Conservation (phyloP, 2,329 filamentous ascomycete species). For the Pseudogymnoascus sp. region DNA sequence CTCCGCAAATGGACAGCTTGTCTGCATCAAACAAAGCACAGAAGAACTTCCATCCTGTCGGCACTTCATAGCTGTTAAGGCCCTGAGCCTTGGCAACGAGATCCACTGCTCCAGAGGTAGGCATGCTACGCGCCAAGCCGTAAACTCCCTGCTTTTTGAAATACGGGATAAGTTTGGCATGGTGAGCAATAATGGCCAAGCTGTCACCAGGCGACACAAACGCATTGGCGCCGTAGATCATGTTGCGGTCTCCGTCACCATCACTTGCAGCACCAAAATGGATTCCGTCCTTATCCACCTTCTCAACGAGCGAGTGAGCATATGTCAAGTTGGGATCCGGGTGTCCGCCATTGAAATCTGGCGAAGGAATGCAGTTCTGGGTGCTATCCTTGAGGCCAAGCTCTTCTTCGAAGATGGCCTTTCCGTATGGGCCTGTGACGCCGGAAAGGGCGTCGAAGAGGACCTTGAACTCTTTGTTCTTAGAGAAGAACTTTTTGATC, state of each 20-base stretch:
- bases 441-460: conserved; percentile 92
- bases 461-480: conserved; percentile 88
- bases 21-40: conserved; percentile 89
- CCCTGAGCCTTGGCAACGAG: conserved; percentile 92
- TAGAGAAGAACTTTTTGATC: conserved; percentile 86
- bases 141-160: conserved; percentile 97
- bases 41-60: conserved; percentile 99
- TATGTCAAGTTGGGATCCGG: conserved; percentile 98
- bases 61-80: conserved; percentile 88
- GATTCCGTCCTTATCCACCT: conserved; percentile 82
- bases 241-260: conserved; percentile 97
- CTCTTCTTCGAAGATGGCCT: conserved; percentile 90
- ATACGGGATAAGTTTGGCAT: conserved; percentile 93
- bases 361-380: conserved; percentile 86
- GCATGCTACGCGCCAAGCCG: conserved; percentile 94
- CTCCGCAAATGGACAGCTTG: conserved; percentile 96
- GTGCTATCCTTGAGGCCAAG: conserved; percentile 72
- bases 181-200: conserved; percentile 94
- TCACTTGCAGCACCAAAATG: conserved; percentile 96
- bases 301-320: conserved; percentile 87
- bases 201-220: conserved; percentile 98
- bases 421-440: conserved; percentile 91
- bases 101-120: conserved; percentile 90
- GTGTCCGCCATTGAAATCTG: conserved; percentile 95
- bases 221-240: conserved; percentile 96